Evolutionary conservation across 805 yeast genomes (phyloP), one percentile per base, ranked within the genome.

Genomic region (Suhomyces sp.): DNA sequence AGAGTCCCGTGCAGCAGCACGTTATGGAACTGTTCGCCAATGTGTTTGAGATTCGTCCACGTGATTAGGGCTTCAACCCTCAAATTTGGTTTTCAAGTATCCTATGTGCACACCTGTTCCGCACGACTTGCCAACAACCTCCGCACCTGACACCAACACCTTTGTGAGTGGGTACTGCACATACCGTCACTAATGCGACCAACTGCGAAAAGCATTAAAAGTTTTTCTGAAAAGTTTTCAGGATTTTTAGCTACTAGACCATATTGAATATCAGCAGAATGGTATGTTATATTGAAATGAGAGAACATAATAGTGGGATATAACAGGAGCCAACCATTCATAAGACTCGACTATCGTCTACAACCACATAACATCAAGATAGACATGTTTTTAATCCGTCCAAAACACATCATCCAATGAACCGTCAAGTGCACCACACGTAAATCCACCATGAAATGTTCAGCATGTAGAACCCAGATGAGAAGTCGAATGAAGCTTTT

Each of bases 241-340:
- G 46, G 27, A 15, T 47, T 47, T 47, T 36, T 38, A 47, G 49
- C 26, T 47, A 47, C 48, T 23, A 47, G 49, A 47, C 49, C 49
- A 47, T 47, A 47, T 31, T 44, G 36, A 54, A 46, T 51, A 55
- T 47, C 58, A 54, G 51, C 60, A 58, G 57, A 56, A 58, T 58
- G 61, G 61, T 58, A 58, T 54, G 61, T 58, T 23, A 35, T n/a
- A 44, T 33, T 26, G 35, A 24, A 27, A 44, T n/a, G 36, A 17
- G 47, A 44, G 38, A 27, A 13, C 36, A 27, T 5, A n/a, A 17
- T 13, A n/a, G 31, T n/a, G 46, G 29, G 46, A 24, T 42, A 24
- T 42, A 19, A 19, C 42, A 38, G 6, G 42, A 38, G 24, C 42
- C 42, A 17, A 19, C 42, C n/a, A 38, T 38, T 17, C 9, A 12